These are phyloP conservation scores for Kokia cookei DNA, from an alignment of 441 rosid genomes.

Conservation along the genomic window DNA sequence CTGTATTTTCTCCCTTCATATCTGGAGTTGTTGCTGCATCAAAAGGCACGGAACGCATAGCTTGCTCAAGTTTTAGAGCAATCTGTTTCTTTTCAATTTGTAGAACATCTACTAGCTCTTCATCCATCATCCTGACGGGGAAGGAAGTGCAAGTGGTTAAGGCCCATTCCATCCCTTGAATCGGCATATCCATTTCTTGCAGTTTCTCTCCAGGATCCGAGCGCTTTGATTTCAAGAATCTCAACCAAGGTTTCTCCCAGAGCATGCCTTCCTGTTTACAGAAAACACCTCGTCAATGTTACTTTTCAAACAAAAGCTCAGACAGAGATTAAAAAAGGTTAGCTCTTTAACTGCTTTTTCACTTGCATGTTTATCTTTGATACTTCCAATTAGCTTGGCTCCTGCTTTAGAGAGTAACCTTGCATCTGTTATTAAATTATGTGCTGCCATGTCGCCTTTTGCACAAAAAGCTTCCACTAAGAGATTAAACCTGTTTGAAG, in stretches of 20 bases:
- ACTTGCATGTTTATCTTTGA: slow-evolving; percentile 42
- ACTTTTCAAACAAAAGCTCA: background rate
- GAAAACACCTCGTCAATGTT: background rate
- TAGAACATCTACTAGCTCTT: slow-evolving; percentile 26
- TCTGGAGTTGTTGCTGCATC: slow-evolving; percentile 35
- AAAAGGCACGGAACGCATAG: slow-evolving; percentile 21
- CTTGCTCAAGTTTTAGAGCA: slow-evolving; percentile 35
- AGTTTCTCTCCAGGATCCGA: slow-evolving; percentile 29
- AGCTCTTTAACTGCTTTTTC: background rate
- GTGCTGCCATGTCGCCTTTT: slow-evolving; percentile 41
- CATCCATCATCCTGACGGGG: slow-evolving; percentile 36
- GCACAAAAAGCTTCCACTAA: slow-evolving; percentile 45
- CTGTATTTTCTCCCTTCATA: too few species aligned
- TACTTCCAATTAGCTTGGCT: slow-evolving; percentile 31
- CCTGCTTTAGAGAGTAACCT: slow-evolving; percentile 31
- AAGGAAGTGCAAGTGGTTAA: slow-evolving; percentile 42
- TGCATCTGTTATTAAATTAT: slow-evolving; percentile 32
- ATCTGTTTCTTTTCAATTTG: slow-evolving; percentile 27
- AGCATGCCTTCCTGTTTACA: slow-evolving; percentile 40
- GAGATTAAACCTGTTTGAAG: slow-evolving; percentile 48
- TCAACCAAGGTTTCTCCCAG: slow-evolving; percentile 67
- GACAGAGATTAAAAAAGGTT: background rate
- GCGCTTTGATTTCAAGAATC: slow-evolving; percentile 28
- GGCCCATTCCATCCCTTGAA: slow-evolving; percentile 65
- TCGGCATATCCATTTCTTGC: slow-evolving; percentile 34